Percentiles rank a stretch among this genome's conserved stretches.
phyloP scores from a whole-genome alignment of 2,329 filamentous ascomycete genomes.

The Fusarium setosum region DNA sequence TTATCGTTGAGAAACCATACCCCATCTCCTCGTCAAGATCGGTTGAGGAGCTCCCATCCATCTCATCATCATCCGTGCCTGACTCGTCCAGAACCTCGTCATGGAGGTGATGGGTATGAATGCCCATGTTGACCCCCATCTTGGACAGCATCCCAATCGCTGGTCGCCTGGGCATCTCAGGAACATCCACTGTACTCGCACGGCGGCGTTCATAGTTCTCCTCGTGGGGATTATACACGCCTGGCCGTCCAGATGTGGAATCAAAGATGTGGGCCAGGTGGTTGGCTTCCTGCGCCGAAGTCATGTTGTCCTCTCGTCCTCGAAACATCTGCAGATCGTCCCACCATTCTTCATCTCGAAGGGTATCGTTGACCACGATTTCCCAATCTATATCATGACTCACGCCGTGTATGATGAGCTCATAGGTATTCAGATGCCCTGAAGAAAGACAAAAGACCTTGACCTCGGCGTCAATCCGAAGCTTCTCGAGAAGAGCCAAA shows the following conservation, averaged over 20 bases:
- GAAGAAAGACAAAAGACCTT: constrained; percentile 85
- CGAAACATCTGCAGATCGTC: constrained; percentile 73
- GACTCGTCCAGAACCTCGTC: constrained; percentile 66
- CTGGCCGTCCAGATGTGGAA: constrained; percentile 54
- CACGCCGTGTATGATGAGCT: constrained; percentile 81
- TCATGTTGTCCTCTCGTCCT: constrained; percentile 52
- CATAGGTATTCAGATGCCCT: constrained; percentile 78
- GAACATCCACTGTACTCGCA: constrained; percentile 67
- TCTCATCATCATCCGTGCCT: constrained; percentile 46
- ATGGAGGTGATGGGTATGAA: constrained; percentile 79
- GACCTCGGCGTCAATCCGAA: constrained; percentile 84
- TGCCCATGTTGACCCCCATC: constrained; percentile 76
- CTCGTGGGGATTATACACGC: constrained; percentile 57
- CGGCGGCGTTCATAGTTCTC: constrained; percentile 48
- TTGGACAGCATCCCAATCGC: constrained; percentile 63
- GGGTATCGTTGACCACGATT: constrained; percentile 70
- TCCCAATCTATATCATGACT: constrained; percentile 65
- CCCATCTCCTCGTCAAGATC: constrained; percentile 46
- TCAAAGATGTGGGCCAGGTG: constrained; percentile 58
- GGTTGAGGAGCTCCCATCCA: constrained; percentile 46
- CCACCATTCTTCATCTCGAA: constrained; percentile 87
- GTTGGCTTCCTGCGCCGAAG: constrained; percentile 55
- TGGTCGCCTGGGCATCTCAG: constrained; percentile 70
- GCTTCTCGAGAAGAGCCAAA: constrained; percentile 78
- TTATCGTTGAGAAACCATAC: constrained; percentile 30